Percentiles rank a stretch among this genome's conserved stretches.
Conservation (phyloP, 108 stramenopile genomes). For the Fistulifera pelliculosa region DNA sequence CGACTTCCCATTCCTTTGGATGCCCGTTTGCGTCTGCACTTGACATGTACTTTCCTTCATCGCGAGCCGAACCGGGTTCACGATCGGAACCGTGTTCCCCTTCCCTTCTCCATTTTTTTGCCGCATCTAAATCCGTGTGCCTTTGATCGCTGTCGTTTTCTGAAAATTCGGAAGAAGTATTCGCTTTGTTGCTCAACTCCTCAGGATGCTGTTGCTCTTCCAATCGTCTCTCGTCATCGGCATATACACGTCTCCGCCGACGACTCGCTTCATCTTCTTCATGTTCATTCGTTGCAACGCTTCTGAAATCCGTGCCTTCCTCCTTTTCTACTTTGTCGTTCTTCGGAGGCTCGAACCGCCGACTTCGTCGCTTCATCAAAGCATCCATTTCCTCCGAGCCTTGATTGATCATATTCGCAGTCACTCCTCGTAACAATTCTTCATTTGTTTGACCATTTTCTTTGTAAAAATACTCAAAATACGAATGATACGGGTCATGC, state of each 20-base stretch:
- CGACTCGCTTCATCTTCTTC: neutral
- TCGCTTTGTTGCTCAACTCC: neutral
- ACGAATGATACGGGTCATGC: conserved; percentile 73
- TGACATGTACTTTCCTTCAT: too few species aligned
- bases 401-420: conserved; percentile 57
- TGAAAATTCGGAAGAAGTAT: too few species aligned
- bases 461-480: conserved; percentile 49
- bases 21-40: too few species aligned
- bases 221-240: conserved; percentile 2
- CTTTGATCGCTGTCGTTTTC: too few species aligned
- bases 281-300: conserved; percentile 1
- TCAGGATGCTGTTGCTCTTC: neutral
- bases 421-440: conserved; percentile 36
- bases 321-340: conserved; percentile 3
- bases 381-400: conserved; percentile 30
- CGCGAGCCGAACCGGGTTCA: too few species aligned
- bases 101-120: too few species aligned
- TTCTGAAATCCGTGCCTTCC: neutral
- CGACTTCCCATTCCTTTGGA: neutral
- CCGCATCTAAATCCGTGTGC: too few species aligned
- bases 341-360: neutral
- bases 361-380: conserved; percentile 42
- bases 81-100: too few species aligned
- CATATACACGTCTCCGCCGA: neutral
- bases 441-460: conserved; percentile 20